Evolutionary conservation across 192 early-diverging fungal genomes (phyloP), one percentile per base, ranked within the genome.

Genomic region (Fimicolochytrium jonesii): DNA sequence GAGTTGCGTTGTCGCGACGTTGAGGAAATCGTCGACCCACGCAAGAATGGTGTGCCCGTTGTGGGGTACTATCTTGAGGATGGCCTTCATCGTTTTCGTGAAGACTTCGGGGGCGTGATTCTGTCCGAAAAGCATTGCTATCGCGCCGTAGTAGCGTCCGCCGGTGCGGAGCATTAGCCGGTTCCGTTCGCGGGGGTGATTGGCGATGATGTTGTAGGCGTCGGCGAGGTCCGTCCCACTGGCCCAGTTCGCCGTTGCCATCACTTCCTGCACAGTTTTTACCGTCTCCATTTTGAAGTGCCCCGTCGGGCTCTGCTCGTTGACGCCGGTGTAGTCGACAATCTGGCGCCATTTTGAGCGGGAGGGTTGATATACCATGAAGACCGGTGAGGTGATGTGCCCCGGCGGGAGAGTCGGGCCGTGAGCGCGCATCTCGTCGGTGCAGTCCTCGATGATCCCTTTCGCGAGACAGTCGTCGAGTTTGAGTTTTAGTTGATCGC

Each of bases 271-370:
- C 10, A 25, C 23, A 25, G 47, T 20, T 25, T 22, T 7, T 25
- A 48, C 7, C 6, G 47, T 48, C 23, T 48, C 47, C 47, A 48
- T 48, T 22, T 48, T 48, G 47, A 48, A 48, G 20, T 48, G 47
- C 7, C 15, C 15, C 47, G 9, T 48, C 47, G 15, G n/a, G n/a
- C 15, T 48, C 22, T 48, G 47, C 7, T 15, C 47, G 22, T 48
- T 48, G 10, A 48, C n/a, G 23, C 47, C 47, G 47, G 10, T 15
- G 23, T 48, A 48, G 23, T 48, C 47, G n/a, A 9, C 10, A 20
- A 48, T 48, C 22, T 9, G 47, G n/a, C 47, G 15, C 10, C 47
- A 48, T 20, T 48, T 48, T 9, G 9, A 9, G 9, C 37, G 9
- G 10, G 37, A 9, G 37, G 37, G 10, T 17, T 39, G 37, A 39